phyloP scores from a whole-genome alignment of 2,329 filamentous ascomycete species.

The Zelopaecilomyces penicillatus region DNA sequence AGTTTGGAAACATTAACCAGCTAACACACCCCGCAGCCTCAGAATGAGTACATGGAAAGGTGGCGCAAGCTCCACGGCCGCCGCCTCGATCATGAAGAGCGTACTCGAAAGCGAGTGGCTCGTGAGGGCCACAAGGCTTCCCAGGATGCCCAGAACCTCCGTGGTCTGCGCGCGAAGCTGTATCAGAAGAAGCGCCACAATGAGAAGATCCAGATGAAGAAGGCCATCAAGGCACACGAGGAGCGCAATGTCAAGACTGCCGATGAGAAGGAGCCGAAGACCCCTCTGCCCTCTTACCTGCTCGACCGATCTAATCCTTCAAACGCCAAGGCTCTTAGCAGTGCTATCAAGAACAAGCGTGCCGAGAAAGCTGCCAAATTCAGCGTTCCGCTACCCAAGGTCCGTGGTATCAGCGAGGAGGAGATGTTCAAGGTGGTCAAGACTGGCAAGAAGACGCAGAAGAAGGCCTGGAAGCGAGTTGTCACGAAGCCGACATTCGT shows the following conservation, averaged over 20 bases:
- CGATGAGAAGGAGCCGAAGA: constrained; percentile 67
- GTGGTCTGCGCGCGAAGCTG: constrained; percentile 84
- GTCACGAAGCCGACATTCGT: constrained; percentile 63
- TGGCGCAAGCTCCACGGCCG: constrained; percentile 51
- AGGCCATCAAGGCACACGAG: constrained; percentile 89
- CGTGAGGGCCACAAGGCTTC: constrained; percentile 84
- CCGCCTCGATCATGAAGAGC: constrained; percentile 73
- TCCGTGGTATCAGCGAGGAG: constrained; percentile 83
- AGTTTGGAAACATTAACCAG: background rate
- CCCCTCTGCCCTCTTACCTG: constrained; percentile 84
- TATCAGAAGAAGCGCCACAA: constrained; percentile 88
- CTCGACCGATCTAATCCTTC: constrained; percentile 66
- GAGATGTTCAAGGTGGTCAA: constrained; percentile 97
- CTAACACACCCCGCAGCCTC: constrained; percentile 47
- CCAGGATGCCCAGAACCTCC: constrained; percentile 85
- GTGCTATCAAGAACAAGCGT: constrained; percentile 92
- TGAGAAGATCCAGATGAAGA: constrained; percentile 98
- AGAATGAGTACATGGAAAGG: constrained; percentile 73
- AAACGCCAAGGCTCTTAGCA: constrained; percentile 61
- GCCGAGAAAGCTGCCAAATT: constrained; percentile 92
- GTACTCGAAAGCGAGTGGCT: constrained; percentile 74
- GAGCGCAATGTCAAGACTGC: constrained; percentile 91
- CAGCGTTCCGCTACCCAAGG: constrained; percentile 84
- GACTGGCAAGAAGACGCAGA: constrained; percentile 87
- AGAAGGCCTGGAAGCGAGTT: constrained; percentile 73